Conservation (phyloP, 208 protist species). For the Acanthamoeba lenticulata region DNA sequence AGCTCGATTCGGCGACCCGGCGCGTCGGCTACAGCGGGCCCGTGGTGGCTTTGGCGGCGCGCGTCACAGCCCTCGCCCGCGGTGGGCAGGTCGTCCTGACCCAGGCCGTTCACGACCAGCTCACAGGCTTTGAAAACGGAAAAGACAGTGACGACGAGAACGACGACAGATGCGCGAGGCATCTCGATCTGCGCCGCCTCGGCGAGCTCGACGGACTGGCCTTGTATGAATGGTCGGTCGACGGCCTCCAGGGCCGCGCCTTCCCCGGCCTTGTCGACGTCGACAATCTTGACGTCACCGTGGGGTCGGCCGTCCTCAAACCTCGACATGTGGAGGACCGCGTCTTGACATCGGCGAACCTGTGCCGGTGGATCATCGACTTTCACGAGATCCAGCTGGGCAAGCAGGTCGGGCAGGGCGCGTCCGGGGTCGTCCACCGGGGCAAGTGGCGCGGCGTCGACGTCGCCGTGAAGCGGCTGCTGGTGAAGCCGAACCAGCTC, state of each 20-base stretch:
- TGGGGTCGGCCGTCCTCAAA: neutral
- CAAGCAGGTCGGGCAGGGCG: slow-evolving; percentile 62
- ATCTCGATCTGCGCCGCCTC: neutral
- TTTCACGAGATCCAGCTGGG: neutral
- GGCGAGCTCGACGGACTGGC: neutral
- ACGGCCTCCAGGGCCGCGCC: neutral
- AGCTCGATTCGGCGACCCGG: slow-evolving; percentile 68
- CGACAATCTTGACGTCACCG: neutral
- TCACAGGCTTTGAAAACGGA: too few species aligned
- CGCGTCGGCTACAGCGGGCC: slow-evolving; percentile 81
- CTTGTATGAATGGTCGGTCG: neutral
- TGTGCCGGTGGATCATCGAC: slow-evolving; percentile 1
- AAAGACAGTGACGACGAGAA: neutral
- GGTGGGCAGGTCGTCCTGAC: slow-evolving; percentile 31
- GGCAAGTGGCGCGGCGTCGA: slow-evolving; percentile 74
- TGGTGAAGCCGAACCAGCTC: neutral
- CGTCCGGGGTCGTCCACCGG: slow-evolving; percentile 75
- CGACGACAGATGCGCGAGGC: neutral
- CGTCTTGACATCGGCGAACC: neutral
- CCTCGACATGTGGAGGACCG: neutral
- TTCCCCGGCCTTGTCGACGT: neutral
- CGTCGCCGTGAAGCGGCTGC: slow-evolving; percentile 75
- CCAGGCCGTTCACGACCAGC: neutral
- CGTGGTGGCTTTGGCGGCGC: slow-evolving; percentile 62
- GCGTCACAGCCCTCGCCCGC: slow-evolving; percentile 37